These are phyloP conservation scores for Maudiozyma bulderi DNA, from an alignment of 805 yeast species.

Conservation along the genomic window DNA sequence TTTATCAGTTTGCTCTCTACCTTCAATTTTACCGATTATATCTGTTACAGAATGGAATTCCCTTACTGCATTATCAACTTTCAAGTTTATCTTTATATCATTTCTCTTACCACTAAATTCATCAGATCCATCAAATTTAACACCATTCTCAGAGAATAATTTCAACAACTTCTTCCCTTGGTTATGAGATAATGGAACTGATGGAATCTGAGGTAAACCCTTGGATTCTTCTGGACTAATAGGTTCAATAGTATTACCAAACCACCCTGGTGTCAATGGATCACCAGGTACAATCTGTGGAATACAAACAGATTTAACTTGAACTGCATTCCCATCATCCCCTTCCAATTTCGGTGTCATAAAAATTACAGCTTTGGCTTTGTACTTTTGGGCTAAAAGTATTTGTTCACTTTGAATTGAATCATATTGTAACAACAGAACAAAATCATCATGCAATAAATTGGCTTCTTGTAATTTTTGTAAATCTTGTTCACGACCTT, in stretches of 20 bases:
- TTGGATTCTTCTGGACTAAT: slow-evolving; percentile 38
- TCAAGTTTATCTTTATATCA: slow-evolving; percentile 20
- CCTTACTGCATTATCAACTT: slow-evolving; percentile 36
- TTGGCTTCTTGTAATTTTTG: slow-evolving; percentile 29
- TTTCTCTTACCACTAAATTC: slow-evolving; percentile 15
- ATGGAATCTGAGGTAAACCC: slow-evolving; percentile 61
- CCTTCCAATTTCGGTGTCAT: slow-evolving; percentile 38
- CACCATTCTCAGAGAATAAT: slow-evolving; percentile 20
- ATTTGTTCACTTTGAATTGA: slow-evolving; percentile 42
- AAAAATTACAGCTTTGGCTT: slow-evolving; percentile 61
- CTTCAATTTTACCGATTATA: slow-evolving; percentile 65
- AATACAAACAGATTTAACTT: slow-evolving; percentile 42
- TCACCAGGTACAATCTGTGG: slow-evolving; percentile 66
- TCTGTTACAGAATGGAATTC: slow-evolving; percentile 66
- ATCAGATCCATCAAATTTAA: slow-evolving; percentile 14
- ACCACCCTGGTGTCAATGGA: slow-evolving; percentile 69
- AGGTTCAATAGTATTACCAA: slow-evolving; percentile 34
- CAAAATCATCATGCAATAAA: slow-evolving; percentile 37
- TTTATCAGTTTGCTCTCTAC: slow-evolving; percentile 67
- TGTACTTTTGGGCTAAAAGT: slow-evolving; percentile 42
- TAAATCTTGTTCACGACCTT: slow-evolving; percentile 53
- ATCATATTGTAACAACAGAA: slow-evolving; percentile 56
- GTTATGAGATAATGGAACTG: slow-evolving; percentile 65
- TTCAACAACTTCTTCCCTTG: slow-evolving; percentile 44
- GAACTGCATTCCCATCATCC: slow-evolving; percentile 26